Evolutionary conservation across 768 basidiomycete genomes (phyloP).

Genomic region (Russula abietina): DNA sequence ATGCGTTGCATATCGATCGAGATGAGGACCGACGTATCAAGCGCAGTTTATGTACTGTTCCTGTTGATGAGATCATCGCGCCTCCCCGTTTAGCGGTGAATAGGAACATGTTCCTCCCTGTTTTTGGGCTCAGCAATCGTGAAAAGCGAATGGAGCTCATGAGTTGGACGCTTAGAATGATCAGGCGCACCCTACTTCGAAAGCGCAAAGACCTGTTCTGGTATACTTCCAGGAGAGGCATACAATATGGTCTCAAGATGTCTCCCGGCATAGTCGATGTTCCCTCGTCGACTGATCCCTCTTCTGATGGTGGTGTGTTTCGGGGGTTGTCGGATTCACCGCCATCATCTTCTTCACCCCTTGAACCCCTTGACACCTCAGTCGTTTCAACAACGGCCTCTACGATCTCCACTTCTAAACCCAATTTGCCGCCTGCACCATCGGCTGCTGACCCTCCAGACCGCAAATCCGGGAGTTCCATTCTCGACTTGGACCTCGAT

Average conservation of each 20-base stretch:
- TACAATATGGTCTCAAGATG: not conserved
- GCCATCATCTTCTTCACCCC: not conserved
- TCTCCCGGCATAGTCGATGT: not conserved
- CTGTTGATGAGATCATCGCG: conserved; percentile 36
- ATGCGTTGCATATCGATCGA: conserved; percentile 46
- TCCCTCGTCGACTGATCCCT: not conserved
- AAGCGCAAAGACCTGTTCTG: conserved; percentile 46
- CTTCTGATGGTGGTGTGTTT: not conserved
- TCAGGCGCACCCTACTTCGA: conserved; percentile 40
- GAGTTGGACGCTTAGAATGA: conserved; percentile 50
- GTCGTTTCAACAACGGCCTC: not conserved
- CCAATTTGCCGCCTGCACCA: not conserved
- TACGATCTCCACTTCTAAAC: not conserved
- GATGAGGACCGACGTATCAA: conserved; percentile 32
- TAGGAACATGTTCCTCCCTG: conserved; percentile 49
- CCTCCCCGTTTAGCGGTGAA: conserved; percentile 54
- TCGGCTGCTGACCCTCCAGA: not conserved
- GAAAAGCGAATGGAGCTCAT: conserved; percentile 53
- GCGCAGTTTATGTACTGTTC: conserved; percentile 31
- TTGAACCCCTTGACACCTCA: not conserved
- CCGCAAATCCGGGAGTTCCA: conserved; percentile 7
- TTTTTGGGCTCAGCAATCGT: conserved; percentile 53
- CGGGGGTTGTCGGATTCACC: not conserved
- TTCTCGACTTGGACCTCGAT: conserved; percentile 35
- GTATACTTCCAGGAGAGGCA: conserved; percentile 33